Percentiles rank a stretch among this genome's conserved stretches.
Conservation (phyloP, 2,329 filamentous ascomycete genomes). For the Eutypella sp. region DNA sequence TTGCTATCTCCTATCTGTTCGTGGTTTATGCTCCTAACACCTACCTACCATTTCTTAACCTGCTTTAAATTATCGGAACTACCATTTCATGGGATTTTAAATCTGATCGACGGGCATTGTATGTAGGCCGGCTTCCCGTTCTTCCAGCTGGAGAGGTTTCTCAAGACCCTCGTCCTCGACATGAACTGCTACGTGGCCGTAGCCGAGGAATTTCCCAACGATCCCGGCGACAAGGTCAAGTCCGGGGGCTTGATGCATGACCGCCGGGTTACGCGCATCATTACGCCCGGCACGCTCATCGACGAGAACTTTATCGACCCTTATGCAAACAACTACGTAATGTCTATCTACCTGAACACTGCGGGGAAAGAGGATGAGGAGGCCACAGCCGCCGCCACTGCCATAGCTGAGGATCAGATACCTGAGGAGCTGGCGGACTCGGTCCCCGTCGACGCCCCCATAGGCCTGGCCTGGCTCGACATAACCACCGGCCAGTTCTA, state of each 20-base stretch:
- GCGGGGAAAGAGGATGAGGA: slow-evolving; percentile 14
- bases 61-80: too few relatives aligned
- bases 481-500: slow-evolving; percentile 92
- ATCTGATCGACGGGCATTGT: slow-evolving; percentile 15
- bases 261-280: slow-evolving; percentile 76
- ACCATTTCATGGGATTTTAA: too few relatives aligned
- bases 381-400: slow-evolving; percentile 5
- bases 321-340: slow-evolving; percentile 86
- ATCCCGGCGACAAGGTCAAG: slow-evolving; percentile 63
- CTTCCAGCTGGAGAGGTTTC: slow-evolving; percentile 84
- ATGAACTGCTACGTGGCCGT: slow-evolving; percentile 87
- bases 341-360: slow-evolving; percentile 63
- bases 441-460: slow-evolving; percentile 13
- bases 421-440: slow-evolving; percentile 5
- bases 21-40: too few relatives aligned
- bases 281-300: slow-evolving; percentile 92
- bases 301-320: slow-evolving; percentile 98
- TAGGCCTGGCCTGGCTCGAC: slow-evolving; percentile 88
- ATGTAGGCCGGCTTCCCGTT: slow-evolving; percentile 82
- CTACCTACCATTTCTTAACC: too few relatives aligned
- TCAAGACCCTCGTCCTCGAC: slow-evolving; percentile 91
- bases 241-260: slow-evolving; percentile 78
- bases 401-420: slow-evolving; percentile 7
- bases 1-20: too few relatives aligned
- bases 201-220: slow-evolving; percentile 84